phyloP scores from a whole-genome alignment of 176 grass and related monocot species.

The Guadua angustifolia region DNA sequence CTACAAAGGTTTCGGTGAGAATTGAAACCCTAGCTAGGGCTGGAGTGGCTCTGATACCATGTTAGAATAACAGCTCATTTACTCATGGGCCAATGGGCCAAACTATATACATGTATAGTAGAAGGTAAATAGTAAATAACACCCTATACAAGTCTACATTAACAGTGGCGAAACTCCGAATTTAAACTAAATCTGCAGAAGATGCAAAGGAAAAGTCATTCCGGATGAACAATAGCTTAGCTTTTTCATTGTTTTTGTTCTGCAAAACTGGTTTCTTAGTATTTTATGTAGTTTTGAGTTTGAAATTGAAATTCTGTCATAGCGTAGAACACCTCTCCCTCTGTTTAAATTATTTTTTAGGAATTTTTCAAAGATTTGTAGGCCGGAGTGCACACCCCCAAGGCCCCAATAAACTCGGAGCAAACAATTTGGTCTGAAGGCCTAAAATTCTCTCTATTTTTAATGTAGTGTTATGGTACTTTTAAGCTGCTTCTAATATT shows the following conservation, averaged over 20 bases:
- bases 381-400: background rate
- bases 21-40: too few species aligned
- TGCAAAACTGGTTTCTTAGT: conserved; percentile 26
- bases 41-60: too few species aligned
- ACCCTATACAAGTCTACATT: too few species aligned
- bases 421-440: conserved; percentile 6
- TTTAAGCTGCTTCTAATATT: conserved; percentile 23
- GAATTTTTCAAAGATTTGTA: background rate
- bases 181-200: conserved; percentile 12
- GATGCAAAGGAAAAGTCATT: conserved; percentile 14
- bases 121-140: too few species aligned
- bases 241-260: conserved; percentile 5
- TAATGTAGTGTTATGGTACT: conserved; percentile 24
- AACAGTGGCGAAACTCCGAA: conserved; percentile 15
- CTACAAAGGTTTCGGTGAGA: too few species aligned
- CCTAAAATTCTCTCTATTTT: background rate
- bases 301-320: conserved; percentile 9
- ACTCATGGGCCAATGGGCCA: too few species aligned
- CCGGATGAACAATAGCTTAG: conserved; percentile 8
- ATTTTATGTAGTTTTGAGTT: conserved; percentile 29
- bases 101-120: too few species aligned
- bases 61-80: too few species aligned
- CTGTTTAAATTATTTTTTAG: conserved; percentile 17
- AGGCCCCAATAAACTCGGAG: background rate
- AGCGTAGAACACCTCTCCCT: conserved; percentile 1